Evolutionary conservation across 352 stramenopile genomes (phyloP).

Genomic region (Globisporangium parvum): DNA sequence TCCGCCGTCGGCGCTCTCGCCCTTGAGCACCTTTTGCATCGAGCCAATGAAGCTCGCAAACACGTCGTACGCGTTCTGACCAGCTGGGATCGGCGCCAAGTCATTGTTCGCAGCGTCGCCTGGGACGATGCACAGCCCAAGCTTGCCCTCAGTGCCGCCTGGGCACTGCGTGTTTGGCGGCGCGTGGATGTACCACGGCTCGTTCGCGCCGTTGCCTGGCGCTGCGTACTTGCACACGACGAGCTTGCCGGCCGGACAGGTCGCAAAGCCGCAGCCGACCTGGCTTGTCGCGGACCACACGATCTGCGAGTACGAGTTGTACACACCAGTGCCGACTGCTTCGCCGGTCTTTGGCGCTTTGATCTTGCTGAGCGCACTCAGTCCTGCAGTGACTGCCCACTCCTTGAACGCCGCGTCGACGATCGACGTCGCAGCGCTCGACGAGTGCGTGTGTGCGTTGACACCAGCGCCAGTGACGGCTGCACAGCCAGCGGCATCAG

Average conservation of each 20-base stretch:
- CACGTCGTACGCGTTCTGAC: conserved; percentile 49
- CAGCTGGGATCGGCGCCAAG: conserved; percentile 47
- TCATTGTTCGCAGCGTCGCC: conserved; percentile 41
- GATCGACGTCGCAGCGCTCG: conserved; percentile 16
- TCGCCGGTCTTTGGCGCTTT: conserved; percentile 39
- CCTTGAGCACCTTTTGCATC: conserved; percentile 46
- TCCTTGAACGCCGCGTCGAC: conserved; percentile 51
- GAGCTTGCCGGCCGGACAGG: conserved; percentile 29
- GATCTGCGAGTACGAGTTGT: conserved; percentile 76
- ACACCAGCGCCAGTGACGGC: conserved; percentile 27
- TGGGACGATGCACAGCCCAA: conserved; percentile 44
- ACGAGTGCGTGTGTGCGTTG: conserved; percentile 40
- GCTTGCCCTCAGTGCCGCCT: conserved; percentile 30
- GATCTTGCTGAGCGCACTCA: conserved; percentile 39
- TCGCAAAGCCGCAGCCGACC: conserved; percentile 52
- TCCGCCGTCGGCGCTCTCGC: conserved; percentile 18
- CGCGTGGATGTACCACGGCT: conserved; percentile 58
- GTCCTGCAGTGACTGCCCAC: conserved; percentile 53
- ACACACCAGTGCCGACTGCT: conserved; percentile 42
- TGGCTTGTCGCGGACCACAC: conserved; percentile 56
- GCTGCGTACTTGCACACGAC: conserved; percentile 64
- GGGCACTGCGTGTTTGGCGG: conserved; percentile 42
- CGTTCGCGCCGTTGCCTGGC: conserved; percentile 39
- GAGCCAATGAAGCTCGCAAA: conserved; percentile 46
- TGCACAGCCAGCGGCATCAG: conserved; percentile 33